Evolutionary conservation across 352 stramenopile genomes (phyloP).

Genomic region (Phytopythium boreale): DNA sequence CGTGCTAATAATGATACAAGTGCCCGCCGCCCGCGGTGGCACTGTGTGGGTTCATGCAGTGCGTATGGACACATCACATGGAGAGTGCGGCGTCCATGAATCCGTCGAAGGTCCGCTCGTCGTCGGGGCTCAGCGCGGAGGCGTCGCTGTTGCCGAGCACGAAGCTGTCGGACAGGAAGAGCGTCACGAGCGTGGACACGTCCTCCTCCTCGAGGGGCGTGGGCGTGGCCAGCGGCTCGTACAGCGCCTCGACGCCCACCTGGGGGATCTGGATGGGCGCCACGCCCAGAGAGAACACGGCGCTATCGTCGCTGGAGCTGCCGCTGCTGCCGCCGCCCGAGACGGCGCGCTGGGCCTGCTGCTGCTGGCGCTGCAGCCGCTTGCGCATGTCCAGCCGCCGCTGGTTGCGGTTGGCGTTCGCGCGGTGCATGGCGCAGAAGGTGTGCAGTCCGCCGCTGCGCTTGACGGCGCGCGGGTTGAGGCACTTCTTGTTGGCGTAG

Average conservation of each 20-base stretch:
- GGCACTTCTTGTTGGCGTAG: slow-evolving; percentile 67
- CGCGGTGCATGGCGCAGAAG: slow-evolving; percentile 58
- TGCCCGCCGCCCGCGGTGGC: background rate
- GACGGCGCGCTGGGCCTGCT: slow-evolving; percentile 20
- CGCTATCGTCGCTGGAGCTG: slow-evolving; percentile 6
- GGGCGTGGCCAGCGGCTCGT: slow-evolving; percentile 34
- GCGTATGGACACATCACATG: background rate
- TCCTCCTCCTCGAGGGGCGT: slow-evolving; percentile 40
- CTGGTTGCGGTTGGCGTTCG: slow-evolving; percentile 71
- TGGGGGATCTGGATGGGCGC: slow-evolving; percentile 1
- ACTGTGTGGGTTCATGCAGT: background rate
- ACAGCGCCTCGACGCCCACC: slow-evolving; percentile 13
- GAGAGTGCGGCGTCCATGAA: slow-evolving; percentile 1
- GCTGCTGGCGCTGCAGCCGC: slow-evolving; percentile 24
- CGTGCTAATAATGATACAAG: slow-evolving; percentile 1
- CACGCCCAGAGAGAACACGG: background rate
- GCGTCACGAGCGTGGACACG: slow-evolving; percentile 33
- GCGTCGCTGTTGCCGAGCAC: slow-evolving; percentile 5
- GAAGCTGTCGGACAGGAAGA: slow-evolving; percentile 24
- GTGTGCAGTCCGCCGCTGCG: slow-evolving; percentile 56
- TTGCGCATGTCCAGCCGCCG: slow-evolving; percentile 54
- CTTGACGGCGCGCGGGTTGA: slow-evolving; percentile 46
- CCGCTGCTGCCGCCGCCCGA: background rate
- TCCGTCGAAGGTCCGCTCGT: slow-evolving; percentile 9
- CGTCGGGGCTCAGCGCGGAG: slow-evolving; percentile 2